Evolutionary conservation across 495 filamentous ascomycete genomes (phyloP).

Genomic region (Alectoria sarmentosa): DNA sequence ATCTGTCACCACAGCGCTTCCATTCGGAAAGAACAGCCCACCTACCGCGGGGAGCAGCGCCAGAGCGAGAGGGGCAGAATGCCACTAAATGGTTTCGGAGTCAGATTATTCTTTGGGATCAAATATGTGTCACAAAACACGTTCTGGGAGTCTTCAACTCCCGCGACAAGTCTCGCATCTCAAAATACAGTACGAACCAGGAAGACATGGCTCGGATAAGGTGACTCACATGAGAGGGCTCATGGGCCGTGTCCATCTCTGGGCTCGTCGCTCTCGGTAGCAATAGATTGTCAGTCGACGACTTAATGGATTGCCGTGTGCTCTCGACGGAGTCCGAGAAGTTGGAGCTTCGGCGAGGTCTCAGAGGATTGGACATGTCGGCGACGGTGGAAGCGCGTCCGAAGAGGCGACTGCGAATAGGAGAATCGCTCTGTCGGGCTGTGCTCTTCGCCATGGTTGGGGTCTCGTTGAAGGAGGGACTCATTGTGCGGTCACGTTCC

Average conservation of each 20-base stretch:
- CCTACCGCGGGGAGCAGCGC: slow-evolving; percentile 79
- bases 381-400: slow-evolving; percentile 38
- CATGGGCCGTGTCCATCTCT: slow-evolving; percentile 30
- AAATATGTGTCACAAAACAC: too few relatives aligned
- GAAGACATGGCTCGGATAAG: too few relatives aligned
- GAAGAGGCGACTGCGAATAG: slow-evolving; percentile 39
- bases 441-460: slow-evolving; percentile 12
- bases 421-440: slow-evolving; percentile 18
- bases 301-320: slow-evolving; percentile 56
- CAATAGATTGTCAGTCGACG: slow-evolving; percentile 65
- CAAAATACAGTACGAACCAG: too few relatives aligned
- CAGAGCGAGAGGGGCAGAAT: slow-evolving; percentile 70
- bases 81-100: too few relatives aligned
- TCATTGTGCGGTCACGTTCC: slow-evolving; percentile 14
- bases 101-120: too few relatives aligned
- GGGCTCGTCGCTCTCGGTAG: slow-evolving; percentile 49
- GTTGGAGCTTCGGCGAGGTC: slow-evolving; percentile 61
- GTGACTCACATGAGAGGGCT: slow-evolving; percentile 53
- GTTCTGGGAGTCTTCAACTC: too few relatives aligned
- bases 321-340: slow-evolving; percentile 68
- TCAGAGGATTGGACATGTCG: slow-evolving; percentile 30
- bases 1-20: slow-evolving; percentile 75
- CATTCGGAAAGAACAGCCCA: slow-evolving; percentile 79
- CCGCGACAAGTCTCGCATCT: too few relatives aligned
- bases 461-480: slow-evolving; percentile 6